A percentile compares a stretch with the other conserved stretches of the same genome.
phyloP scores from a whole-genome alignment of 2,329 filamentous ascomycete genomes.

The Oidium heveae region DNA sequence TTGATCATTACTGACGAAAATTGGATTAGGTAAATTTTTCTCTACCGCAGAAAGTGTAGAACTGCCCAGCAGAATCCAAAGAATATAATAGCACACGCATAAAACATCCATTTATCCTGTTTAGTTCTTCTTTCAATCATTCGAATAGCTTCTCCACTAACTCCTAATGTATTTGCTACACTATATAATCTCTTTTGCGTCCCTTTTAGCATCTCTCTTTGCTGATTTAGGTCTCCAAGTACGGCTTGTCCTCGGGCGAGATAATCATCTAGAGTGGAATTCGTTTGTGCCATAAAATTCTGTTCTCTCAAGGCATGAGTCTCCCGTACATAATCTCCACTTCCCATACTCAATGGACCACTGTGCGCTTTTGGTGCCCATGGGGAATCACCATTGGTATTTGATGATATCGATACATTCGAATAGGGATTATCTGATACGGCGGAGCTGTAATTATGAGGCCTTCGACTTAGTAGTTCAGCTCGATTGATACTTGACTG shows the following conservation, averaged over 20 bases:
- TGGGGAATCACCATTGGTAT: constrained; percentile 5
- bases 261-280: constrained; percentile 77
- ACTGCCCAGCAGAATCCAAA: constrained; percentile 83
- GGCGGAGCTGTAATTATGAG: constrained; percentile 41
- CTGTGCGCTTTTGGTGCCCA: constrained; percentile 11
- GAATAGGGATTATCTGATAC: constrained; percentile 80
- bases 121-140: constrained; percentile 82
- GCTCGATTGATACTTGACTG: constrained; percentile 39
- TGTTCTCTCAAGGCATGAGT: constrained; percentile 71
- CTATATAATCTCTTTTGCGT: constrained; percentile 80
- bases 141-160: constrained; percentile 86
- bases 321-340: constrained; percentile 45
- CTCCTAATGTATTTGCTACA: constrained; percentile 77
- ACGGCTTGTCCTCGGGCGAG: constrained; percentile 78
- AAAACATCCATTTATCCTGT: constrained; percentile 97
- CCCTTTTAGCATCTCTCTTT: constrained; percentile 83
- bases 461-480: constrained; percentile 66
- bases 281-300: constrained; percentile 59
- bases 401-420: constrained; percentile 19
- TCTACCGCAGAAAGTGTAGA: constrained; percentile 30
- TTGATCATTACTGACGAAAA: neutral
- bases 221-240: constrained; percentile 63
- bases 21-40: neutral
- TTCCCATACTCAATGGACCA: constrained; percentile 19
- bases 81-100: constrained; percentile 63